Evolutionary conservation across 169 alveolate genomes (phyloP).

Genomic region (Eimeria maxima): DNA sequence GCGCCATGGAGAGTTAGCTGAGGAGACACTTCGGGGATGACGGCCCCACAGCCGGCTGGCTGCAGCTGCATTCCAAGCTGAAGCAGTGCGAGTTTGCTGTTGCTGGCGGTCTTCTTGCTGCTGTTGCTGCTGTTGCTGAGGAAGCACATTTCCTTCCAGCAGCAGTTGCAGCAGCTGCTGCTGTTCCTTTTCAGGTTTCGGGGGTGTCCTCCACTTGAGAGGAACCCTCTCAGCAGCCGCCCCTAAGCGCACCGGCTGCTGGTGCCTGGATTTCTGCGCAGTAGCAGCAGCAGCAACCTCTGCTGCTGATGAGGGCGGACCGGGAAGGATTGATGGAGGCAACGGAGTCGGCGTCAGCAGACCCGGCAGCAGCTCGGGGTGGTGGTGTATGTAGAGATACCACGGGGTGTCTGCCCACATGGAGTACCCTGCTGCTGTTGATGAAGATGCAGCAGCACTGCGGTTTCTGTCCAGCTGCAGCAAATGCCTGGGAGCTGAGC

Average conservation of each 20-base stretch:
- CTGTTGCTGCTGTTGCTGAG: conserved; percentile 63
- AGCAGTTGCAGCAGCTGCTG: conserved; percentile 26
- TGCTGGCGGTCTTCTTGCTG: conserved; percentile 8
- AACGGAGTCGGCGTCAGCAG: conserved; percentile 42
- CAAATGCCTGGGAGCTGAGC: conserved; percentile 38
- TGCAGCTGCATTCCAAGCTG: conserved; percentile 6
- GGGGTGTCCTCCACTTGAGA: conserved; percentile 14
- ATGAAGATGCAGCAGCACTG: background rate
- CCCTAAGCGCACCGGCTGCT: conserved; percentile 20
- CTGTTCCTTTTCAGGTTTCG: conserved; percentile 51
- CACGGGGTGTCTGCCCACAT: conserved; percentile 81
- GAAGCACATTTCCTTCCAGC: conserved; percentile 4
- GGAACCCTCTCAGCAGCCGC: conserved; percentile 40
- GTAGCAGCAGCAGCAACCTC: background rate
- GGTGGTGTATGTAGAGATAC: conserved; percentile 76
- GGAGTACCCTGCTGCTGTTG: conserved; percentile 35
- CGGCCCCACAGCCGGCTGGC: conserved; percentile 46
- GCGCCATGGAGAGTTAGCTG: conserved; percentile 59
- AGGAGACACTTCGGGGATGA: conserved; percentile 26
- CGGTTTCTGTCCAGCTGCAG: conserved; percentile 49
- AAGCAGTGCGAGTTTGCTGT: background rate
- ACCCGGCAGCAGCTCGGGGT: conserved; percentile 75
- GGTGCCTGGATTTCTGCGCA: background rate
- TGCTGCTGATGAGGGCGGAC: background rate
- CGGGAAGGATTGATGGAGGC: conserved; percentile 5